Evolutionary conservation across 257 asterid genomes (phyloP), one percentile per base, ranked within the genome.

Genomic region (Jasminum sambac): DNA sequence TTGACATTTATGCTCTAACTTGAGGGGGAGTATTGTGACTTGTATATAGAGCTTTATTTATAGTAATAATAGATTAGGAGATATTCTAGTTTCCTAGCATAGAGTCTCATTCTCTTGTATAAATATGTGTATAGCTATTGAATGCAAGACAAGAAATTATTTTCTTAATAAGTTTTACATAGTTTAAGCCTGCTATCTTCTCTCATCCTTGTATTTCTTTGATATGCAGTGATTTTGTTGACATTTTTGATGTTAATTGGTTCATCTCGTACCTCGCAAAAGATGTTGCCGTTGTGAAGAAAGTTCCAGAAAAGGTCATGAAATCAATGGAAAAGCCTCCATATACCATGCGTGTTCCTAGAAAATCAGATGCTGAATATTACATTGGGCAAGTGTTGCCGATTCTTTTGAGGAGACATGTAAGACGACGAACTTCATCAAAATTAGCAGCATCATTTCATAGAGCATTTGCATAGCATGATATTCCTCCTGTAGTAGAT

Each of bases 241-340:
- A 92, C 84, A 81, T 95, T 79, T 95, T 91, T 78, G 97, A 91
- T 72, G 92, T 95, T 74, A 91, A 82, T 67, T 95, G 99, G 99
- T 95, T 95, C 86, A 88, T 91, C 80, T 87, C 96, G 74, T 88
- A 81, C 87, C 98, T 95, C 67, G 80, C 96, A 48, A 95, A 91
- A 80, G 99, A 95, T 41, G 88, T 95, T 41, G 86, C 94, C 5
- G 86, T 91, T 42, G 89, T 91, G 65, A 91, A 90, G 86, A 87
- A 93, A 67, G 98, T 95, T 70, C 98, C 99, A 6, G 98, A 89
- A 68, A 95, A 82, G 86, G 92, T 95, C 81, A 95, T 91, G 98
- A 84, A 89, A 84, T 91, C 98, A 68, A 91, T 95, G 98, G 99
- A 91, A 25, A 95, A 89, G 78, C 99, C 99, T 38, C 99, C 99